These are phyloP conservation scores for Alternaria longipes DNA, from an alignment of 2,329 filamentous ascomycete species.

Conservation along the genomic window DNA sequence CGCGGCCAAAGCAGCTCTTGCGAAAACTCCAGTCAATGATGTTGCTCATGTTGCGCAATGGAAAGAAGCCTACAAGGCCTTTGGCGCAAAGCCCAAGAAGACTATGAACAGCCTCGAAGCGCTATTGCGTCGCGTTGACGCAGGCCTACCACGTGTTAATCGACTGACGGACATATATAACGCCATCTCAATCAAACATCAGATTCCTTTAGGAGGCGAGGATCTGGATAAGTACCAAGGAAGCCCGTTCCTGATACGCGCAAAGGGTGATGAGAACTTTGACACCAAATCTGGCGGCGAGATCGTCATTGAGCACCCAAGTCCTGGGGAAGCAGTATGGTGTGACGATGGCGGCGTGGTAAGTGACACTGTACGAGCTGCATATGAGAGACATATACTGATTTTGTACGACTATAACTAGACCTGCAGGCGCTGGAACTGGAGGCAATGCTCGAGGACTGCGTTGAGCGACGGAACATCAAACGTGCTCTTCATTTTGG, in stretches of 20 bases:
- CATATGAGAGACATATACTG: not conserved
- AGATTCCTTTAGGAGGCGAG: conserved; percentile 53
- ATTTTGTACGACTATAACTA: not conserved
- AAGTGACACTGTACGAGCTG: not conserved
- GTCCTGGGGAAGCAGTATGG: conserved; percentile 52
- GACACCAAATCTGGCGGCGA: conserved; percentile 44
- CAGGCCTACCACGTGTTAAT: conserved; percentile 51
- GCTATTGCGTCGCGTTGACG: conserved; percentile 44
- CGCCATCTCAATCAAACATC: conserved; percentile 52
- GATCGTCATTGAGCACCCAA: conserved; percentile 29
- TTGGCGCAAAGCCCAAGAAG: conserved; percentile 53
- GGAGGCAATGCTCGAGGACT: conserved; percentile 52
- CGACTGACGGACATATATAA: conserved; percentile 54
- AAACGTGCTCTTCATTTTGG: conserved; percentile 49
- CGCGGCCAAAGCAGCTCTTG: conserved; percentile 20
- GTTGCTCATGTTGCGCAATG: conserved; percentile 52
- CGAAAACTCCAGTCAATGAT: conserved; percentile 34
- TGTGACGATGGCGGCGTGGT: conserved; percentile 49
- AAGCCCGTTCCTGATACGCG: conserved; percentile 40
- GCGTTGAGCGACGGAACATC: conserved; percentile 48
- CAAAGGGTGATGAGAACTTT: conserved; percentile 49
- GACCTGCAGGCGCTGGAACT: conserved; percentile 54
- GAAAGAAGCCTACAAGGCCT: conserved; percentile 52
- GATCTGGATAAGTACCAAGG: conserved; percentile 52
- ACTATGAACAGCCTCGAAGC: conserved; percentile 52